Conservation (phyloP, 352 stramenopile species). For the Phytophthora ohioensis region DNA sequence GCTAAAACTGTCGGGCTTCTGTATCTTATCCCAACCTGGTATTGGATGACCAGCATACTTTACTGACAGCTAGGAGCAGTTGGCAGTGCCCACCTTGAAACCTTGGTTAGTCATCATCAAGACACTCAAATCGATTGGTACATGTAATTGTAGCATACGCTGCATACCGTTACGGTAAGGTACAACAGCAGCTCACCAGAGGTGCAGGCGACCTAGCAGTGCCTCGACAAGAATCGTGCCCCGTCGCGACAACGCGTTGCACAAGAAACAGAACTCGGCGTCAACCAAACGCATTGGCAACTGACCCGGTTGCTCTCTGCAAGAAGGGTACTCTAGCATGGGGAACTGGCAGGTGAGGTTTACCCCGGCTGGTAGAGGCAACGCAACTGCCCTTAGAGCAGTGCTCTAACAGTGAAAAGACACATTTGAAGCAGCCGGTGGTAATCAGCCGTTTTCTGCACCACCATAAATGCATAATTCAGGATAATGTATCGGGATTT, state of each 20-base stretch:
- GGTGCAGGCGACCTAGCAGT: not conserved
- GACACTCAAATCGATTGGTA: too few species aligned
- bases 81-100: too few species aligned
- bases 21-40: constrained; percentile 14
- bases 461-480: too few species aligned
- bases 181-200: not conserved
- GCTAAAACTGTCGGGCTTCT: constrained; percentile 3
- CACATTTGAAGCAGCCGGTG: not conserved
- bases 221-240: not conserved
- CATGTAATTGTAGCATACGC: not conserved
- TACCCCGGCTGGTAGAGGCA: not conserved
- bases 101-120: too few species aligned
- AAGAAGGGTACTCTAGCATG: not conserved
- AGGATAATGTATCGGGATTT: too few species aligned
- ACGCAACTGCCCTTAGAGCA: not conserved
- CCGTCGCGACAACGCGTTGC: not conserved
- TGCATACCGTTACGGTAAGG: not conserved
- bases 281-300: too few species aligned
- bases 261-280: too few species aligned
- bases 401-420: not conserved
- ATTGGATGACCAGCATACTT: constrained; percentile 13
- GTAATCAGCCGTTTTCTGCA: too few species aligned
- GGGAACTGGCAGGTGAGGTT: not conserved
- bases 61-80: not conserved
- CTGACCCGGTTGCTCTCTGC: constrained; percentile 6